Percentiles rank a stretch among this genome's conserved stretches.
Conservation (phyloP, 208 protist species). For the Leishmania turanica region DNA sequence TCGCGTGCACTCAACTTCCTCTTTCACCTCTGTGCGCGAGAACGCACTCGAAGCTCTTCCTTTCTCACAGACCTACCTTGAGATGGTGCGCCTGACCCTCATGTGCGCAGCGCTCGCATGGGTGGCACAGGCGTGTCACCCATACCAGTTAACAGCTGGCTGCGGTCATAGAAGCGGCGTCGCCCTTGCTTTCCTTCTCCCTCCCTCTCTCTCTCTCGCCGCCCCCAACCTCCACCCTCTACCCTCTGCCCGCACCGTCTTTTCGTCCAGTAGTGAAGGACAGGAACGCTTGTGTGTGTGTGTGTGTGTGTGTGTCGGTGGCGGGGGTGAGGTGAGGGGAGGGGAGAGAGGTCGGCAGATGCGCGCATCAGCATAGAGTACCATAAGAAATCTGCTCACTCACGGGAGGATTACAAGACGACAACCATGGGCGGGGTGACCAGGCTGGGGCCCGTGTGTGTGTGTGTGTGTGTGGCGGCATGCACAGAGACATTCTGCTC, state of each 20-base stretch:
- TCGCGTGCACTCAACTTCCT: neutral
- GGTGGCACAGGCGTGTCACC: neutral
- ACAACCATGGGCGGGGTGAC: neutral
- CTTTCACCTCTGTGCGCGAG: neutral
- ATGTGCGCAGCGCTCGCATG: neutral
- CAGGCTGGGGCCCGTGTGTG: neutral
- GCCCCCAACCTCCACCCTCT: neutral
- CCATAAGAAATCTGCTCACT: neutral
- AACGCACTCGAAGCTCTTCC: neutral
- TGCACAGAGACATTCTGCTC: neutral
- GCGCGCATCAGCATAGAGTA: neutral
- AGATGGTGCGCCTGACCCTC: neutral
- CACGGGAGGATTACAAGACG: neutral
- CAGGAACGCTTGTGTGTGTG: neutral
- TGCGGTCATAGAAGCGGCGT: slow-evolving; percentile 2
- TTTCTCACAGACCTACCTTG: neutral
- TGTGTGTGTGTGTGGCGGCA: neutral
- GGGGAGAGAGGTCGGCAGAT: neutral
- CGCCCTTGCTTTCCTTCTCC: too few species aligned
- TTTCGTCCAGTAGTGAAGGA: neutral
- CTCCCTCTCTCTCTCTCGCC: neutral
- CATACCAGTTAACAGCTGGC: neutral
- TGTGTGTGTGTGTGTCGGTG: slow-evolving; percentile 8
- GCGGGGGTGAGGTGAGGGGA: neutral
- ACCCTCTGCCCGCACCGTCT: neutral